phyloP scores from a whole-genome alignment of 2,329 filamentous ascomycete genomes.

The Raffaelea ambrosiae region DNA sequence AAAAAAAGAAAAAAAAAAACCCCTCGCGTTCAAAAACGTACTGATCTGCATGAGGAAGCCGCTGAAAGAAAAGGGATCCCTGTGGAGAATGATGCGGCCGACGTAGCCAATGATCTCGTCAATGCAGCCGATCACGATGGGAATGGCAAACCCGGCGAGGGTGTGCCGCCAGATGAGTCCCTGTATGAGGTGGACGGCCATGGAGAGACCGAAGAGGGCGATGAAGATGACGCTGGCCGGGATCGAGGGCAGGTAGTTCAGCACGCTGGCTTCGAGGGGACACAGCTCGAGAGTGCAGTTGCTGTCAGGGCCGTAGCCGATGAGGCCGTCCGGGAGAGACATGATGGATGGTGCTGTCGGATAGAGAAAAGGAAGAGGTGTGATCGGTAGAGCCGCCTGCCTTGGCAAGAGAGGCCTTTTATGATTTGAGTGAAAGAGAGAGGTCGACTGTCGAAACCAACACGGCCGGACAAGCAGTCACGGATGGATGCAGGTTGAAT shows the following conservation, averaged over 20 bases:
- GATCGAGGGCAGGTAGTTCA: slow-evolving; percentile 37
- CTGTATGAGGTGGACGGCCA: slow-evolving; percentile 35
- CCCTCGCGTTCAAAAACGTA: too few species aligned
- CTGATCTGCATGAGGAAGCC: slow-evolving; percentile 60
- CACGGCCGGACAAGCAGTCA: too few species aligned
- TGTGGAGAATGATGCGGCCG: slow-evolving; percentile 47
- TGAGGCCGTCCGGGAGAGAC: slow-evolving; percentile 8
- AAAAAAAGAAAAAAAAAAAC: too few species aligned
- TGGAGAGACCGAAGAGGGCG: slow-evolving; percentile 34
- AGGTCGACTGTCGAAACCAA: too few species aligned
- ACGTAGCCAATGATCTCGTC: slow-evolving; percentile 54
- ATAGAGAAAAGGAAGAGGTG: background rate
- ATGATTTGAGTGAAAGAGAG: too few species aligned
- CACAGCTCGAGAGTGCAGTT: slow-evolving; percentile 44
- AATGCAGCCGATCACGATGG: slow-evolving; percentile 47
- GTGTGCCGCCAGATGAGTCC: slow-evolving; percentile 38
- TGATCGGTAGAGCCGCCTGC: too few species aligned
- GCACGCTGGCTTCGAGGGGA: slow-evolving; percentile 34
- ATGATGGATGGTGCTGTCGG: background rate
- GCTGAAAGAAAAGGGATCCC: slow-evolving; percentile 48
- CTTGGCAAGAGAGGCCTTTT: too few species aligned
- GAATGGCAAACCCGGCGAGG: slow-evolving; percentile 32
- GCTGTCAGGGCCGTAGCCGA: slow-evolving; percentile 33
- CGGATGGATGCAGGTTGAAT: too few species aligned
- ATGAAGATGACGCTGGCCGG: slow-evolving; percentile 33